Evolutionary conservation across 139 green algal species (phyloP).

Genomic region (Chlorella sorokiniana): DNA sequence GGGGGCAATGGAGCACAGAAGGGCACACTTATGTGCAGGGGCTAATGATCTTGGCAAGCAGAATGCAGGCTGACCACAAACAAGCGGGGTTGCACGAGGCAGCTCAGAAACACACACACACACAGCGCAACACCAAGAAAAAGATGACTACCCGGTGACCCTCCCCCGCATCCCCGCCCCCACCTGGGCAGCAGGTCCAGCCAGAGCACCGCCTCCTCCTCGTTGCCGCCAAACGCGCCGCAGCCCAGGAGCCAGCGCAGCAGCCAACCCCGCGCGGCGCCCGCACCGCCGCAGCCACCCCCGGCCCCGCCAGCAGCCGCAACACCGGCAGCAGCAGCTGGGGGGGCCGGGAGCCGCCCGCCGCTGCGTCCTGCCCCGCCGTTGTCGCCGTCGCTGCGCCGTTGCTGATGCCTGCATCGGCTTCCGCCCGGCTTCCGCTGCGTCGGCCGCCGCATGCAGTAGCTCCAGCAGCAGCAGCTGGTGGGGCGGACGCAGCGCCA

Average conservation of each 20-base stretch:
- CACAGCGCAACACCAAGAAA: background rate
- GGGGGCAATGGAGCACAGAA: background rate
- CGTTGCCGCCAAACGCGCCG: constrained; percentile 31
- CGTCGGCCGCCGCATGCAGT: background rate
- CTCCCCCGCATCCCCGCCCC: background rate
- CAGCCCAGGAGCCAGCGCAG: constrained; percentile 17
- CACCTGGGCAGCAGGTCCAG: constrained; percentile 38
- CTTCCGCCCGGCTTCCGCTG: background rate
- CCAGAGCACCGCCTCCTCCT: constrained; percentile 51
- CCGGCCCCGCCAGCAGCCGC: constrained; percentile 33
- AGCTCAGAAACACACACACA: too few relatives aligned
- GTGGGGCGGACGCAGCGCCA: constrained; percentile 17
- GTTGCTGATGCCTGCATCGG: background rate
- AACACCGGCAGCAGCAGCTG: constrained; percentile 5
- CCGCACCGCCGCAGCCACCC: constrained; percentile 22
- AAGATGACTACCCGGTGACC: background rate
- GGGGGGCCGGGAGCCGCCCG: background rate
- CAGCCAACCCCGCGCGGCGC: constrained; percentile 15
- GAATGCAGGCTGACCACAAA: too few relatives aligned
- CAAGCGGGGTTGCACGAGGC: too few relatives aligned
- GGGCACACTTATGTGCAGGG: background rate
- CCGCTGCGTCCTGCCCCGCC: background rate
- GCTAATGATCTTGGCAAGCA: too few relatives aligned
- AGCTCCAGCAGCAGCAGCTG: constrained; percentile 21
- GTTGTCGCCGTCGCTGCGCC: background rate